Percentiles rank a stretch among this genome's conserved stretches.
These are phyloP conservation scores for Leishmania turanica DNA, from an alignment of 208 protist genomes.

Conservation along the genomic window DNA sequence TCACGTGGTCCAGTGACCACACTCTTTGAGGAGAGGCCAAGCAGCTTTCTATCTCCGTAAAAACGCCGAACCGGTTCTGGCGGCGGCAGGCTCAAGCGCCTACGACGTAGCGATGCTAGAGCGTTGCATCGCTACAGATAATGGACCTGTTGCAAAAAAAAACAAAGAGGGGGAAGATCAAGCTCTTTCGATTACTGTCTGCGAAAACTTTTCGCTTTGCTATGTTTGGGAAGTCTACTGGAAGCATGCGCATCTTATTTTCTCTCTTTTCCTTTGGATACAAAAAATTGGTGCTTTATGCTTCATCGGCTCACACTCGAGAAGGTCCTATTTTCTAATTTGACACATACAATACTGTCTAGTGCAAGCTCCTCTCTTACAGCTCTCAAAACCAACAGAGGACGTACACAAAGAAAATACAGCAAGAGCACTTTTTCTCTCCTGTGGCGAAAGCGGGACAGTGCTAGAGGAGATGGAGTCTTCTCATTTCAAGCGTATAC, in stretches of 20 bases:
- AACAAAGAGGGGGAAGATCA: background rate
- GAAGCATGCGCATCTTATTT: background rate
- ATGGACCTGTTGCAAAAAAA: background rate
- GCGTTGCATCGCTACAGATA: background rate
- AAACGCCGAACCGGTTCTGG: background rate
- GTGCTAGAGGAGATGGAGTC: constrained; percentile 5
- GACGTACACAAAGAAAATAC: background rate
- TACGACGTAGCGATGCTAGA: background rate
- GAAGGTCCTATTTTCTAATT: too few species aligned
- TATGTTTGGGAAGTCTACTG: too few species aligned
- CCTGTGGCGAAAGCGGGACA: background rate
- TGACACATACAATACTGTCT: background rate
- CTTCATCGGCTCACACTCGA: background rate
- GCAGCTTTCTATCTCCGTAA: background rate
- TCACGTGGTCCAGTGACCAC: background rate
- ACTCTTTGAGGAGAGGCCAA: background rate
- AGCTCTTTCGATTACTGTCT: too few species aligned
- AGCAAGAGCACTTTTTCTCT: background rate
- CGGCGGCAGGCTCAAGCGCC: background rate
- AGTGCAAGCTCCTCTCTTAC: background rate
- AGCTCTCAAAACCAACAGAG: background rate
- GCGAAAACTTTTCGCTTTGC: background rate
- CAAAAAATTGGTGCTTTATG: background rate
- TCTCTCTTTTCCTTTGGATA: background rate
- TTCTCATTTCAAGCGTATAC: background rate